Evolutionary conservation across 306 rosid species (phyloP).

Genomic region (Cucumis melo): DNA sequence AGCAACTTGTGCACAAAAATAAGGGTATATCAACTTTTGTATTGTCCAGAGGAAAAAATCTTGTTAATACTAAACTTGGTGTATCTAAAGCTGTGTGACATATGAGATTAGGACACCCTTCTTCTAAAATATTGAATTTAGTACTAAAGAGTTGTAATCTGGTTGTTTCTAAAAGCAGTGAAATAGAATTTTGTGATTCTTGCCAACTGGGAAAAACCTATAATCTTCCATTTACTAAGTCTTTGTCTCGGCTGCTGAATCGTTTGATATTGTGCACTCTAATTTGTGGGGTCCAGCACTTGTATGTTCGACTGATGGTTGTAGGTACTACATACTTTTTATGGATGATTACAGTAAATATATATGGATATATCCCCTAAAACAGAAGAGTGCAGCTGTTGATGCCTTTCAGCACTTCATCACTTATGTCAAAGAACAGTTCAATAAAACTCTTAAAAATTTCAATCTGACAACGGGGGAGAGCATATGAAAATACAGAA

Average conservation of each 20-base stretch:
- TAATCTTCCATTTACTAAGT: no score
- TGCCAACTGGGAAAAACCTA: neutral
- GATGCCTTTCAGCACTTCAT: neutral
- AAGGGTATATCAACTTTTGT: no score
- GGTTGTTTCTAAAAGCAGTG: rapidly evolving
- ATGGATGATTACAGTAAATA: neutral
- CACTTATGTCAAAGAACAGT: neutral
- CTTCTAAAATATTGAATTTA: neutral
- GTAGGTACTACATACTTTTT: neutral
- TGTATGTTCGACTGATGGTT: rapidly evolving
- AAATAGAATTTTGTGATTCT: no score
- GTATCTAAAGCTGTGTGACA: no score
- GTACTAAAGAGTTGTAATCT: neutral
- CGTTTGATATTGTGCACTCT: neutral
- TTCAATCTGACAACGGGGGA: neutral
- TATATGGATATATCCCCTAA: neutral
- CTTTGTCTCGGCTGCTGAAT: no score
- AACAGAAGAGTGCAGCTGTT: neutral
- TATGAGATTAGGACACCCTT: neutral
- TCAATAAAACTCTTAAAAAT: neutral
- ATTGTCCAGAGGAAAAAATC: no score
- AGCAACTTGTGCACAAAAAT: no score
- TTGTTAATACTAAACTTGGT: no score
- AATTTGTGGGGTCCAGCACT: neutral
- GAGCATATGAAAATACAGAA: no score